Evolutionary conservation across 768 basidiomycete species (phyloP), one percentile per base, ranked within the genome.

Genomic region (Russula brevipes): DNA sequence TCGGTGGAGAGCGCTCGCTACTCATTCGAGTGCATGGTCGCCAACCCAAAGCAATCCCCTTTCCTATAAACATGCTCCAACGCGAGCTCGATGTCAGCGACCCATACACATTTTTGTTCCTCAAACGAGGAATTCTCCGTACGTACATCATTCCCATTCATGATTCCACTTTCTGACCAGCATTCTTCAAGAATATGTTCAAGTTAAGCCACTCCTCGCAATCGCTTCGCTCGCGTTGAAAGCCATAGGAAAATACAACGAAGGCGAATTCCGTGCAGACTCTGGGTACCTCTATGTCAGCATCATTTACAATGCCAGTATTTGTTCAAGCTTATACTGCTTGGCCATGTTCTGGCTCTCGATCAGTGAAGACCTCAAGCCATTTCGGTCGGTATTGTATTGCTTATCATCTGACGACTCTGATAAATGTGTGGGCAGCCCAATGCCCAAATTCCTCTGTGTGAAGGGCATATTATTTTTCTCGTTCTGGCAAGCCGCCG

Each of bases 381-480:
- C 94, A 1, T 97, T 93, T 77, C 81, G 89, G 89, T 88, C 59
- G 68, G 86, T 72, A 11, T n/a, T 30, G 39, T 51, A 56, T 57
- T 17, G 45, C 54, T n/a, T 35, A 38, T 56, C 9, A 44, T 17
- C 45, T 8, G 50, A 42, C 33, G 1, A 24, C 51, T 10, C 33
- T 56, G 24, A 47, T 54, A 55, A 58, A 35, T 33, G 44, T 57
- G 62, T 14, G 65, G 30, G 11, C 69, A 88, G 96, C 11, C 94
- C 94, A 0, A 84, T 95, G 68, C 94, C 97, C 3, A 99, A 99
- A 74, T 99, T 99, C 75, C 85, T 98, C 33, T 99, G 94, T 72
- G 94, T 99, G 68, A 99, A 99, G 73, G 96, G 96, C 50, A 94
- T 99, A 68, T 81, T 99, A 24, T 98, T 98, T 80, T 96, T 97